These are phyloP conservation scores for Apiosordaria backusii DNA, from an alignment of 495 filamentous ascomycete genomes.

Conservation along the genomic window DNA sequence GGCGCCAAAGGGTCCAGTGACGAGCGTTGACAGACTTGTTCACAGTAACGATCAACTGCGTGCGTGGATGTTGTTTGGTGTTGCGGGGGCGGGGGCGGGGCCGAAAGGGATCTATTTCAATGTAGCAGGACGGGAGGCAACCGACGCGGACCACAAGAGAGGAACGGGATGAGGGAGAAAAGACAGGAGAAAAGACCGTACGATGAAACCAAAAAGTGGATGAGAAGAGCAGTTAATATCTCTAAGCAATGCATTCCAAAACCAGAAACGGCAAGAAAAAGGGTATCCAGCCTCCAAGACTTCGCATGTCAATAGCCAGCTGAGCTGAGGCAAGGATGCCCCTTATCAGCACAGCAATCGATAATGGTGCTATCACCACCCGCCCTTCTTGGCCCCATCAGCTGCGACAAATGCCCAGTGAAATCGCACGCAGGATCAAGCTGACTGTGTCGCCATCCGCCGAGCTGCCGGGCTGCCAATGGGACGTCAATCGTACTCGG, in stretches of 20 bases:
- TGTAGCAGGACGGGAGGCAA: not conserved
- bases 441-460: constrained; percentile 6
- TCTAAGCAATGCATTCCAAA: not conserved
- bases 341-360: not conserved
- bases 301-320: not conserved
- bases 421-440: not conserved
- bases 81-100: not conserved
- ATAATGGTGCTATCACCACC: constrained; percentile 4
- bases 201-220: not conserved
- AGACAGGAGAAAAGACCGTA: not conserved
- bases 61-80: not conserved
- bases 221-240: not conserved
- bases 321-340: constrained; percentile 3
- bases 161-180: not conserved
- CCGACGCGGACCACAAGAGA: not conserved
- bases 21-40: not conserved
- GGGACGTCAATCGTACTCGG: not conserved
- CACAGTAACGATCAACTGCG: not conserved
- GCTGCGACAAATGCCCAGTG: not conserved
- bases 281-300: not conserved
- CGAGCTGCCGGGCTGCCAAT: constrained; percentile 1
- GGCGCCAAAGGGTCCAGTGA: constrained; percentile 4
- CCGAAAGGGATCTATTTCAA: not conserved
- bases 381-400: not conserved
- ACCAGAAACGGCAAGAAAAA: not conserved